These are phyloP conservation scores for Larix kaempferi DNA, from an alignment of 75 land plant species.

Conservation along the genomic window DNA sequence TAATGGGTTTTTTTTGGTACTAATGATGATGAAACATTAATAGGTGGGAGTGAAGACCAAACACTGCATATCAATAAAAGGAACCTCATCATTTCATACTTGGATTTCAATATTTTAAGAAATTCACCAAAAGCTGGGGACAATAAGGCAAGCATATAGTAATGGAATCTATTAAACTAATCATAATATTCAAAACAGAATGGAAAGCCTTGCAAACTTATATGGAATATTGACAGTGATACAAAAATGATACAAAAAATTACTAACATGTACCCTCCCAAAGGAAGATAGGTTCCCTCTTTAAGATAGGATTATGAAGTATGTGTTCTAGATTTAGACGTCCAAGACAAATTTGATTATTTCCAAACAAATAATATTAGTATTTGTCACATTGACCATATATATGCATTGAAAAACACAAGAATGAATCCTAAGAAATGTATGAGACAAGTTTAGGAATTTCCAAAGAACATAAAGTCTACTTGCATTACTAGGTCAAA, in stretches of 20 bases:
- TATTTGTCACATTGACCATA: not conserved
- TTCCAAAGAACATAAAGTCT: not conserved
- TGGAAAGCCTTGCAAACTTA: not conserved
- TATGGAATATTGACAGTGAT: not conserved
- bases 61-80: conserved; percentile 71
- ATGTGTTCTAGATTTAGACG: conserved; percentile 76
- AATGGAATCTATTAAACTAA: not conserved
- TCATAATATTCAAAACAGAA: not conserved
- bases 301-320: conserved; percentile 77
- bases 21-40: conserved; percentile 53
- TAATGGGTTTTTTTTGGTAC: conserved; percentile 53
- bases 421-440: not conserved
- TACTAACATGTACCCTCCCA: conserved; percentile 94
- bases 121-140: not conserved
- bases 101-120: not conserved
- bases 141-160: not conserved
- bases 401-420: conserved; percentile 4
- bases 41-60: conserved; percentile 88
- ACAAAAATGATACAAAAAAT: not conserved
- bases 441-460: not conserved
- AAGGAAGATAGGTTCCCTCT: conserved; percentile 77
- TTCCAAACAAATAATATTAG: conserved; percentile 8
- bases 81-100: not conserved
- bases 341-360: conserved; percentile 28
- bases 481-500: conserved; percentile 96